Base-by-base conservation (phyloP, 1,284 basidiomycete genomes). In the Cutaneotrichosporon mucoides region DNA sequence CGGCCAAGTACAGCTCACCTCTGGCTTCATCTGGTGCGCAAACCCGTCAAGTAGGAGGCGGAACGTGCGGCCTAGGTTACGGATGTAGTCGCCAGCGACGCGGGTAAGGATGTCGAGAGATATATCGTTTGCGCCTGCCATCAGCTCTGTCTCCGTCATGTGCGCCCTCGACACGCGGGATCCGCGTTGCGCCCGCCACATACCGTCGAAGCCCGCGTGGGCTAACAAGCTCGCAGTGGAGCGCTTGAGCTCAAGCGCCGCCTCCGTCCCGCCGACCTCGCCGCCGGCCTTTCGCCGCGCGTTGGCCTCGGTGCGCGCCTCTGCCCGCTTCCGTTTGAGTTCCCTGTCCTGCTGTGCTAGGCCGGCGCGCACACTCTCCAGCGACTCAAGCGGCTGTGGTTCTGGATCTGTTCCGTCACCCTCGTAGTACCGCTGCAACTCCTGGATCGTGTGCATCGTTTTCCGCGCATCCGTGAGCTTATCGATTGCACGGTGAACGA, bases 151-250 rank as follows among this genome's bases (percentile, higher is more conserved):
- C 24, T 24, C 24, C 24, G 24, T 24, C 24, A 3, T 24, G 24
- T 24, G 3, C 24, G 24, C 24, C 24, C 24, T 24, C 24, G 24
- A 24, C 24, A 24, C 24, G 24, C 24, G 24, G 24, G 24, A 24
- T 24, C 24, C 24, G 24, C 24, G 24, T 24, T 24, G 24, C 24
- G 24, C 24, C 24, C 47, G 33, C 24, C 13, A 60, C 84, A 59
- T 57, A 88, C 92, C 89, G 81, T 95, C 92, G 71, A 96, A 95
- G 1, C 92, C 92, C 41, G 84, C 82, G 79, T 94, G 92, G 62
- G 92, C 89, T 64, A 94, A 73, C 51, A 94, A 81, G 73, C 88
- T 89, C 51, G 82, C 81, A 1, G 73, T 65, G 1, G 71, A 69
- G n/a, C 65, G 59, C 58, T 73, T 75, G 60, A 78, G 56, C 10